These are phyloP conservation scores for Camelina neglecta DNA, from an alignment of 345 rosid species.

Conservation along the genomic window DNA sequence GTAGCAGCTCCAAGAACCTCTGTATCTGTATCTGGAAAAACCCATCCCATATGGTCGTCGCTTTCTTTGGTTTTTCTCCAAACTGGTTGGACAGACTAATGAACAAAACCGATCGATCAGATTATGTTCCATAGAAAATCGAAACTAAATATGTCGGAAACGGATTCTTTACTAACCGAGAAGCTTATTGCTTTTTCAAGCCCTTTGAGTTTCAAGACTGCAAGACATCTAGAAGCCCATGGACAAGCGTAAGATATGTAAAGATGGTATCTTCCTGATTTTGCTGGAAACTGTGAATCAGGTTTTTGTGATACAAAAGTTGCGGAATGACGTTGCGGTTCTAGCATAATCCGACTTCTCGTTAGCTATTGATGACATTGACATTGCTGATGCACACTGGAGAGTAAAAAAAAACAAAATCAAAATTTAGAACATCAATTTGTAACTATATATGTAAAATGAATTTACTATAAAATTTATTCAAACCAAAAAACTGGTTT, in stretches of 20 bases:
- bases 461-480: too few relatives aligned
- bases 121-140: neutral
- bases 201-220: slow-evolving; percentile 76
- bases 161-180: slow-evolving; percentile 55
- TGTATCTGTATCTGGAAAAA: slow-evolving; percentile 59
- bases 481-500: too few relatives aligned
- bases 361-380: slow-evolving; percentile 12
- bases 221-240: slow-evolving; percentile 88
- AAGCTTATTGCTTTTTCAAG: slow-evolving; percentile 73
- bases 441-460: neutral
- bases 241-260: slow-evolving; percentile 93
- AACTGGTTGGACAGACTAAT: slow-evolving; percentile 74
- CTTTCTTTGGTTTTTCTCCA: slow-evolving; percentile 79
- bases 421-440: slow-evolving; percentile 3
- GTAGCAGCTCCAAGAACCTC: slow-evolving; percentile 82
- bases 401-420: neutral
- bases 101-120: neutral
- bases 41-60: slow-evolving; percentile 91
- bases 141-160: neutral
- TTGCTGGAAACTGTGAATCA: slow-evolving; percentile 68
- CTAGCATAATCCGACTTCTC: slow-evolving; percentile 24
- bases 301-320: slow-evolving; percentile 59
- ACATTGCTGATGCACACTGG: slow-evolving; percentile 27
- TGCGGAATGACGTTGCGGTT: slow-evolving; percentile 75
- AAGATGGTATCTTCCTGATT: slow-evolving; percentile 85